Evolutionary conservation across 768 basidiomycete genomes (phyloP), one percentile per base, ranked within the genome.

Genomic region (Lenzites betulinus): DNA sequence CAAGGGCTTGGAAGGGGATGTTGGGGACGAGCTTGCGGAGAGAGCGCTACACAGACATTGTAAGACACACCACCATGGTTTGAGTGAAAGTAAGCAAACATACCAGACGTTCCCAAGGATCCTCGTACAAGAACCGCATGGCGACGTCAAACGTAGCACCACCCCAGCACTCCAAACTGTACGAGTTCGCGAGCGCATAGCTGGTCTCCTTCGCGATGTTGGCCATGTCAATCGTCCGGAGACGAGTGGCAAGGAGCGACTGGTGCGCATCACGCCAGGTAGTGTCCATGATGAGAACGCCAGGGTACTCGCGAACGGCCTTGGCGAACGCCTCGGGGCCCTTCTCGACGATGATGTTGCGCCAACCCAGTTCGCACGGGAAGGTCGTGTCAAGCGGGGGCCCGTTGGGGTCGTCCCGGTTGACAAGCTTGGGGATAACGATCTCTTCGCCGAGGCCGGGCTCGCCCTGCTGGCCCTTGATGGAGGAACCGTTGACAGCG

Each of bases 261-360:
- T 99, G 97, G 74, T 99, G 97, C 23, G 97, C 97, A 70, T 99
- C 97, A 74, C 97, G 92, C 96, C 97, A 98, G 1, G 96, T 98
- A 28, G 96, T 98, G 76, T 99, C 93, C 93, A 95, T 94, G 76
- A 97, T 95, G 63, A 98, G 83, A 56, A 86, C 88, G 57, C 97
- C 97, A 53, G 93, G 92, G 76, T 99, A 98, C 64, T 89, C 90
- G 67, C 97, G 89, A 57, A 98, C 93, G 41, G 97, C 97, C 78
- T 95, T 97, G 51, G 97, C 97, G 71, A 99, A 99, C 1, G 92
- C 97, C 74, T 95, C 97, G 12, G 97, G 97, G 23, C 97, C 97
- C 61, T 97, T 83, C 74, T 98, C 93, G 66, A 97, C 90, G 73
- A 99, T 97, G 75, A 99, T 97, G 78, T 96, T 97, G 63, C 97